Base-by-base conservation (phyloP, 192 early-diverging fungal genomes). In the Backusella australiensis region DNA sequence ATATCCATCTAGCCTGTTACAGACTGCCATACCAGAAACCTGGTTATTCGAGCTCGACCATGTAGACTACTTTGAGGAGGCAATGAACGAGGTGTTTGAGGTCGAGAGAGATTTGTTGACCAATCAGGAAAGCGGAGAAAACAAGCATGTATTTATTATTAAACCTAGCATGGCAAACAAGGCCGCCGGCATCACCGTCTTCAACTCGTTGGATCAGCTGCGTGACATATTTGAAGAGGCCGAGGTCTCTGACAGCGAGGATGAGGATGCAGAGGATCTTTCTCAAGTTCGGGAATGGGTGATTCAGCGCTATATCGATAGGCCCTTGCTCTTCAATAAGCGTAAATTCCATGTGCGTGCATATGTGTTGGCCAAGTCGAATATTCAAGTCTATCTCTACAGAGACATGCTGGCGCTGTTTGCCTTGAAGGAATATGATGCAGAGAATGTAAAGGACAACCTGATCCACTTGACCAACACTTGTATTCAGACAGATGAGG, bases 201-300 rank as follows among this genome's bases (percentile, higher is more conserved):
- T 91, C 84, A 84, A 91, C 39, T 85, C 87, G 4, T 44, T 86
- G 23, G 79, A 85, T 34, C 66, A 86, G 12, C 74, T 91, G 2
- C 77, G 84, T 73, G 69, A 75, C 34, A 79, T 91, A 1, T 79
- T 79, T 46, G 75, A 69, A 34, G 79, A 86, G 56, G 77, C 67
- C 2, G 80, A 84, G 35, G 72, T 82, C 42, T 79, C 74, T 8
- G 82, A 82, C 34, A 78, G 79, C 49, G 88, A 89, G 26, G 84
- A 84, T 53, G 82, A 85, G 11, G 76, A 78, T 65, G 65, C 63
- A 12, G 85, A 75, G 19, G 71, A 80, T 34, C 63, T 82, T 53
- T 85, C 86, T 29, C 90, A 91, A 73, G 88, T 91, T 23, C 85
- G 90, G 56, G 90, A 91, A 49, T 91, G 89, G 89, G 90, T 91